Evolutionary conservation across 306 rosid genomes (phyloP).

Genomic region (Hippophae tibetana): DNA sequence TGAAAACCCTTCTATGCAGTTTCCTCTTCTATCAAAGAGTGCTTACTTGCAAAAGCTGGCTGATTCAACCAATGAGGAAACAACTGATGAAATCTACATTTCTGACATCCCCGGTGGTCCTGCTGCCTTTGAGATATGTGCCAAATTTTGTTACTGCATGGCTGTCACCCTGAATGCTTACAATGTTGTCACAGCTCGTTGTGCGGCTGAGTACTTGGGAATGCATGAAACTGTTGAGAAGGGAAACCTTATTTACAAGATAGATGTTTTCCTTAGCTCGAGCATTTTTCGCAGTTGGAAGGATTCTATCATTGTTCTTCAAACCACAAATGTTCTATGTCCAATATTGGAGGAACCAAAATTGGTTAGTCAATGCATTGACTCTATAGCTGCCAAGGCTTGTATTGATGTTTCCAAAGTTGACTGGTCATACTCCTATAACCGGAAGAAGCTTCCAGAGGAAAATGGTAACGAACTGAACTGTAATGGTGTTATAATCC

Average conservation of each 20-base stretch:
- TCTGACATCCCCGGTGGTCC: slow-evolving; percentile 85
- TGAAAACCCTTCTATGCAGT: slow-evolving; percentile 37
- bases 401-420: slow-evolving; percentile 71
- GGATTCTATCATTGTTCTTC: slow-evolving; percentile 93
- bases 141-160: slow-evolving; percentile 94
- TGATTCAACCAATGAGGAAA: slow-evolving; percentile 45
- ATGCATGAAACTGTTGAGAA: slow-evolving; percentile 82
- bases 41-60: slow-evolving; percentile 64
- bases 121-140: slow-evolving; percentile 85
- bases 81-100: slow-evolving; percentile 48
- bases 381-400: slow-evolving; percentile 68
- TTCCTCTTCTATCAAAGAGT: slow-evolving; percentile 95
- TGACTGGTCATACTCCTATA: slow-evolving; percentile 89
- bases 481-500: slow-evolving; percentile 50
- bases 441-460: slow-evolving; percentile 73
- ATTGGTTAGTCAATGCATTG: slow-evolving; percentile 61
- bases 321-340: slow-evolving; percentile 55
- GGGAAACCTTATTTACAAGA: slow-evolving; percentile 90
- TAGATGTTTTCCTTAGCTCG: slow-evolving; percentile 83
- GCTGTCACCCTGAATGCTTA: slow-evolving; percentile 87
- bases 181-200: slow-evolving; percentile 63
- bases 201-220: slow-evolving; percentile 89
- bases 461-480: slow-evolving; percentile 57
- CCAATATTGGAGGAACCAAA: slow-evolving; percentile 67
- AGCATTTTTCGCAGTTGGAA: slow-evolving; percentile 96